Evolutionary conservation across 1,284 basidiomycete species (phyloP).

Genomic region (Fistulinella cinereoalba): DNA sequence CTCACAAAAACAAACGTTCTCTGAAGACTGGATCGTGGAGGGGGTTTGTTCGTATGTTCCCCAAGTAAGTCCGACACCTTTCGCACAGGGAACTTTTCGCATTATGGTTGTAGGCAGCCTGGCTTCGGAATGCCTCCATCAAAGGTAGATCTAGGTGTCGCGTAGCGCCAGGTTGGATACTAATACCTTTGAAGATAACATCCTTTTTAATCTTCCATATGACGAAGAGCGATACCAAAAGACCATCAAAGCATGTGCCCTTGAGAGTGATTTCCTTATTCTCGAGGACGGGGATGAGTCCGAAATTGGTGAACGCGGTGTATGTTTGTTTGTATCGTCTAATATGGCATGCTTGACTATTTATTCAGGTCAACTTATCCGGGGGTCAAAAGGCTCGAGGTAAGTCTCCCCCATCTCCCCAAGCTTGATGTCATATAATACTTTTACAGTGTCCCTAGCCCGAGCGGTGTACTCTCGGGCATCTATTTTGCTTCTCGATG

Average conservation of each 20-base stretch:
- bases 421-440: not conserved
- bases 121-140: slow-evolving; percentile 92
- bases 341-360: slow-evolving; percentile 1
- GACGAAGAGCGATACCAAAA: slow-evolving; percentile 69
- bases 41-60: slow-evolving; percentile 89
- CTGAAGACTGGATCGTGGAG: slow-evolving; percentile 72
- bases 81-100: not conserved
- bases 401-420: slow-evolving; percentile 27
- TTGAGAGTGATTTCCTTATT: slow-evolving; percentile 81
- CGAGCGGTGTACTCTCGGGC: slow-evolving; percentile 94
- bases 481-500: slow-evolving; percentile 82
- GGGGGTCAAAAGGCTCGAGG: slow-evolving; percentile 96
- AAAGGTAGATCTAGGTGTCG: slow-evolving; percentile 48
- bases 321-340: slow-evolving; percentile 33
- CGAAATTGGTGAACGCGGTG: slow-evolving; percentile 85
- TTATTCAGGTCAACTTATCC: slow-evolving; percentile 87
- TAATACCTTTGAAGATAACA: slow-evolving; percentile 64
- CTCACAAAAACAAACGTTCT: slow-evolving; percentile 39
- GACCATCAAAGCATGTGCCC: slow-evolving; percentile 51
- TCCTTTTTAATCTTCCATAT: slow-evolving; percentile 84
- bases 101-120: slow-evolving; percentile 48
- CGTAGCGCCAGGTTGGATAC: not conserved
- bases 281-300: slow-evolving; percentile 94
- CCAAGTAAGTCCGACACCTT: slow-evolving; percentile 50
- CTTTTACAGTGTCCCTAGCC: slow-evolving; percentile 72